Evolutionary conservation across 1,139 yeast genomes (phyloP), one percentile per base, ranked within the genome.

Genomic region (Lodderomyces margitis): DNA sequence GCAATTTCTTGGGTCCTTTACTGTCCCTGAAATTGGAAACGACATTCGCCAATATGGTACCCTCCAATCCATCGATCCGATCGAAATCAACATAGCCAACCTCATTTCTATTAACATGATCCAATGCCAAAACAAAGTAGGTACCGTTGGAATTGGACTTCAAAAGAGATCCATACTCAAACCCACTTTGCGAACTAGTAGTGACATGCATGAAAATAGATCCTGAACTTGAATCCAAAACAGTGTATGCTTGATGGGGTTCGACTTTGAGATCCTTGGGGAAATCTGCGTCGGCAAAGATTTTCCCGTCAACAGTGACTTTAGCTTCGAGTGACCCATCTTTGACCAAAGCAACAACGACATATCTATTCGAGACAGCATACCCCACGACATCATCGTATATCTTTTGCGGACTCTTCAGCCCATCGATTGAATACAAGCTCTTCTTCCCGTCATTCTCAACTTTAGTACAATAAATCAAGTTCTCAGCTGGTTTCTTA

Each of bases 141-240:
- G 98, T 89, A 47, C 99, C 99, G 54, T 91, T 88, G n/a, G 87
- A 86, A 58, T 92, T 91, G 1, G 96, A 87, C 57, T 92, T 92
- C 54, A 92, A 70, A n/a, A 94, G 68, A 0, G 88, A 71, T 7
- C 98, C 98, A 62, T 62, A 83, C 53, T 88, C 95, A 9, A 65
- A 59, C 8, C 75, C 80, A 0, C 57, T 45, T 6, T 69, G 70
- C 20, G 67, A 60, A 49, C 71, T 72, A 0, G 89, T 82, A 1
- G 96, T 86, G 6, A 89, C 86, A 59, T 89, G 97, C 66, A 92
- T 61, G 61, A 91, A 85, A 5, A 92, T 70, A 0, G 96, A 79
- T 28, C 85, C 80, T 0, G 91, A 75, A 30, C 76, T 75, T 0
- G 95, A 81, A 35, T 88, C 94, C 41, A 92, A 69, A 19, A 92